A percentile compares a stretch with the other conserved stretches of the same genome.
Evolutionary conservation across 768 basidiomycete genomes (phyloP).

Genomic region (Candolleomyces eurysporus): DNA sequence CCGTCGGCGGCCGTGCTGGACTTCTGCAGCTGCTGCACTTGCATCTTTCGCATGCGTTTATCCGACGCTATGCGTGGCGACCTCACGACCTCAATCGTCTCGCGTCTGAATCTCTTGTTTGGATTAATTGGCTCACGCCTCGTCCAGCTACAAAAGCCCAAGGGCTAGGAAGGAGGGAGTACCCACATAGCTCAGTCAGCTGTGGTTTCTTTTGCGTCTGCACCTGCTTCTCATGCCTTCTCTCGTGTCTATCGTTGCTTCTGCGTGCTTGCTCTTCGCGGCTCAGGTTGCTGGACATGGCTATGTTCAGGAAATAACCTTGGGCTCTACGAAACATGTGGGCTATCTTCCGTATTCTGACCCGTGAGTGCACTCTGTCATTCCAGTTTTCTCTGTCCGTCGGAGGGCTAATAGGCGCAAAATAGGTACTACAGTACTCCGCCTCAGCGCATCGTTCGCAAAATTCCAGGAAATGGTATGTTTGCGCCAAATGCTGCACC

Average conservation of each 20-base stretch:
- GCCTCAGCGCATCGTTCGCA: constrained; percentile 39
- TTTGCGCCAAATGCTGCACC: background rate
- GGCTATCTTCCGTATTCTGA: constrained; percentile 39
- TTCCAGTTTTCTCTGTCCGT: no score
- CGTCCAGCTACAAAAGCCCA: no score
- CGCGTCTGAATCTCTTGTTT: no score
- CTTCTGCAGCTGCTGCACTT: no score
- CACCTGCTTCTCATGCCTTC: background rate
- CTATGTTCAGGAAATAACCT: constrained; percentile 37
- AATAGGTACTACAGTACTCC: constrained; percentile 24
- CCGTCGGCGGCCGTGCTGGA: no score
- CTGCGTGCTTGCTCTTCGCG: constrained; percentile 14
- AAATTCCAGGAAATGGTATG: constrained; percentile 41
- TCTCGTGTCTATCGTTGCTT: background rate
- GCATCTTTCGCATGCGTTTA: no score
- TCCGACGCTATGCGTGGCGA: no score
- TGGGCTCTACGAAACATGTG: constrained; percentile 31
- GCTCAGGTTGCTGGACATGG: constrained; percentile 29
- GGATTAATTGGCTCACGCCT: no score
- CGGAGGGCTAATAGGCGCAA: background rate
- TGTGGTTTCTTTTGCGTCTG: background rate
- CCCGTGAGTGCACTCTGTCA: constrained; percentile 16
- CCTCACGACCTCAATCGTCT: no score
- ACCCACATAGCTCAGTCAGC: no score
- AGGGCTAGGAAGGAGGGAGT: no score